Percentiles rank a stretch among this genome's conserved stretches.
These are phyloP conservation scores for Pichia sp. DNA, from an alignment of 1,139 yeast genomes.

Conservation along the genomic window DNA sequence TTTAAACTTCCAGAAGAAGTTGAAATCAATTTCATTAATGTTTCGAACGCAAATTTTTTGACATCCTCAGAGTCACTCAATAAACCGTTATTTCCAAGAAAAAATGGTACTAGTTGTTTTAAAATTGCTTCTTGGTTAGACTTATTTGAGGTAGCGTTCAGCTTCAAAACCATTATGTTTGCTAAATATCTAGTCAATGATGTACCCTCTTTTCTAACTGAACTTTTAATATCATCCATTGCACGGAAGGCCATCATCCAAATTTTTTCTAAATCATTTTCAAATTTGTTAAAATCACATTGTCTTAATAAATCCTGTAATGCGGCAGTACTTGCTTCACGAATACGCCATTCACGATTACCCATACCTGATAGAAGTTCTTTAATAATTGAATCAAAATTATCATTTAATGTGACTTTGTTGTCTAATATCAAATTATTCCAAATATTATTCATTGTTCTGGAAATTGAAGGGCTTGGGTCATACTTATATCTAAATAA, in stretches of 20 bases:
- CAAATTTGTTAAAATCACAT: conserved; percentile 49
- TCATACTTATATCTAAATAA: conserved; percentile 81
- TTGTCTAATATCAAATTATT: conserved; percentile 57
- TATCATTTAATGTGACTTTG: conserved; percentile 44
- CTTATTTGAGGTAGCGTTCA: conserved; percentile 33
- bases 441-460: conserved; percentile 90
- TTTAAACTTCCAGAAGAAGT: conserved; percentile 53
- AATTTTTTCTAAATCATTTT: conserved; percentile 51
- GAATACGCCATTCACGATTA: conserved; percentile 84
- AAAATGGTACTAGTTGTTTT: conserved; percentile 63
- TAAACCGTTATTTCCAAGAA: conserved; percentile 73
- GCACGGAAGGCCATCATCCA: conserved; percentile 88
- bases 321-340: conserved; percentile 84
- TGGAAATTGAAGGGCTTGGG: conserved; percentile 69
- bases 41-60: conserved; percentile 65
- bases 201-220: conserved; percentile 79
- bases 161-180: conserved; percentile 51
- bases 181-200: conserved; percentile 65
- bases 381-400: conserved; percentile 52
- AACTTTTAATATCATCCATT: conserved; percentile 91
- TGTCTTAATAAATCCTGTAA: conserved; percentile 65
- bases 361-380: conserved; percentile 72
- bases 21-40: conserved; percentile 63
- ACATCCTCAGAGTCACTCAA: conserved; percentile 86
- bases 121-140: conserved; percentile 48